These are phyloP conservation scores for Trichoderma endophyticum DNA, from an alignment of 2,329 filamentous ascomycete species.

Conservation along the genomic window DNA sequence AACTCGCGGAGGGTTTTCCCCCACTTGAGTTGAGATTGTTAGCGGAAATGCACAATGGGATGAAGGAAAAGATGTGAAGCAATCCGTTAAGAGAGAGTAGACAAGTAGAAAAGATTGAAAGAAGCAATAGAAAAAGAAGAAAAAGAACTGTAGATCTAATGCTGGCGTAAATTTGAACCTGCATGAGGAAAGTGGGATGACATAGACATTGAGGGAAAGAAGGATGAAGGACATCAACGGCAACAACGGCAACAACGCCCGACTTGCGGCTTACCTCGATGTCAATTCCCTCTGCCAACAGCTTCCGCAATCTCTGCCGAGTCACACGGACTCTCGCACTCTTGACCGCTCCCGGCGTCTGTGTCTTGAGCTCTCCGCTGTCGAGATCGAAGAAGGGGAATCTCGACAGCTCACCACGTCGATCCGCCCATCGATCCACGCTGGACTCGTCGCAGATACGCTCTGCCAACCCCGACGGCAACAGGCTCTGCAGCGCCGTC, in stretches of 20 bases:
- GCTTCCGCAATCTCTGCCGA: constrained; percentile 42
- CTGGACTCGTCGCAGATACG: constrained; percentile 47
- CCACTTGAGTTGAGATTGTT: constrained; percentile 34
- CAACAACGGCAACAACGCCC: neutral
- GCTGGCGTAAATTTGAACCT: neutral
- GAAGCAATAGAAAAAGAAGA: neutral
- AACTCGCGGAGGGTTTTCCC: constrained; percentile 35
- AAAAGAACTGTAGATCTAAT: neutral
- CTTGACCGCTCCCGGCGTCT: constrained; percentile 43
- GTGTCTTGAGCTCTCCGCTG: constrained; percentile 41
- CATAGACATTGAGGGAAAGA: neutral
- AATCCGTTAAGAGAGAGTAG: neutral
- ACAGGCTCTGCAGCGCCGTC: constrained; percentile 46
- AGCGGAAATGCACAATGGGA: neutral
- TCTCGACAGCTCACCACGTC: constrained; percentile 43
- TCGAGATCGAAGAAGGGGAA: constrained; percentile 57
- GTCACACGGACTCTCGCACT: constrained; percentile 46
- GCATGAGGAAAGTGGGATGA: neutral
- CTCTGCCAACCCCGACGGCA: constrained; percentile 45
- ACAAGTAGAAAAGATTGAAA: neutral
- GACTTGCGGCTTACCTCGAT: constrained; percentile 39
- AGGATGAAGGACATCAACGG: neutral
- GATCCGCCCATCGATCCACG: constrained; percentile 51
- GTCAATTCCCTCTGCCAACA: constrained; percentile 46
- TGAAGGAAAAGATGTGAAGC: neutral